Base-by-base conservation (phyloP, 1,284 basidiomycete genomes). In the Malassezia globosa region DNA sequence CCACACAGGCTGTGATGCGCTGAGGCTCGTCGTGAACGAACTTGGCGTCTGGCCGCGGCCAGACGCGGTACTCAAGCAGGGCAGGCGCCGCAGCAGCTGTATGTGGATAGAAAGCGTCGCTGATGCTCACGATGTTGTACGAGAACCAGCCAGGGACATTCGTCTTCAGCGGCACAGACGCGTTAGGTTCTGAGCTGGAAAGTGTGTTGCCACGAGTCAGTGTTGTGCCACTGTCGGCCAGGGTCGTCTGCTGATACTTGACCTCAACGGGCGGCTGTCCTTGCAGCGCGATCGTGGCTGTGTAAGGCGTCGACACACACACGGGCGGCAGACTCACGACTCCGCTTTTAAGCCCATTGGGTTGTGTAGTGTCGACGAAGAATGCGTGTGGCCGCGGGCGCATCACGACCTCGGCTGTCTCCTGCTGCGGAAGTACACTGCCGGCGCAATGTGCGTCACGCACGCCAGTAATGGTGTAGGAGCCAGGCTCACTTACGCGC, bases 61-160 rank as follows among this genome's bases (percentile, higher is more conserved):
- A 42, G 16, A 71, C 51, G 64, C 59, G 46, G 57, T 58, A 61
- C 46, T 67, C 57, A 16, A 66, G 49, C 11, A 63, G 54, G 74
- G 36, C 54, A 79, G 58, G 84, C 82, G 49, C 80, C 72, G 45
- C 43, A 14, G 61, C 53, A 4, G 19, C 21, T 13, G 31, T 31
- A 7, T 26, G 29, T 5, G 55, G 43, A 29, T 70, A 96, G n/a
- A 84, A 80, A 0, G 82, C 77, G 69, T 97, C 92, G 7, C 83
- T 84, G 18, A 96, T 80, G 61, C 85, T 83, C 56, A 83, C 81
- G 56, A 97, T 82, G 66, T 86, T 82, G 71, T 96, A 96, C 64
- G 80, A 83, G 66, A 90, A 84, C 48, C 81, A 78, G 3, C 89
- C 89, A 1, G 86, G 77, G 29, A 79, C 78, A 0, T 80, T 79